Conservation (phyloP, 2,329 filamentous ascomycete genomes). For the Trichoderma citrinoviride region DNA sequence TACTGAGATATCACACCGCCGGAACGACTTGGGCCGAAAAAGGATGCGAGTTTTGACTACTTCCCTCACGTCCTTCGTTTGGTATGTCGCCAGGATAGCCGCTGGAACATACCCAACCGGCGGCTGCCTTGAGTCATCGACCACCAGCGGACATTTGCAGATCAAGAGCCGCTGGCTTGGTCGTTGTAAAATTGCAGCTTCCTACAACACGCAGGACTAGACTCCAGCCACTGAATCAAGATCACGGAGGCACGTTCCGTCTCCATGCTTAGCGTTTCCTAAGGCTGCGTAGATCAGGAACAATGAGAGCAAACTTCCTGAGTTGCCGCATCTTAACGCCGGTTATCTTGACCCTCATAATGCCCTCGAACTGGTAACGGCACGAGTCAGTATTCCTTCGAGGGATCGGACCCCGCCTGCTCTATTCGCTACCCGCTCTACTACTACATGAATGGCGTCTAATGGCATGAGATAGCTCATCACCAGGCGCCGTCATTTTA, state of each 20-base stretch:
- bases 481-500: neutral
- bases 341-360: neutral
- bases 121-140: neutral
- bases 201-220: neutral
- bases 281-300: too few relatives aligned
- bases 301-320: neutral
- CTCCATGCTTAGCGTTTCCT: neutral
- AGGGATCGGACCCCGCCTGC: neutral
- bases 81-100: neutral
- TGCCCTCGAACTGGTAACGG: neutral
- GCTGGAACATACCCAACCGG: neutral
- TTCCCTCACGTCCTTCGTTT: neutral
- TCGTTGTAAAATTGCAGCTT: too few relatives aligned
- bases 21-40: neutral
- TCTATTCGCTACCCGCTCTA: neutral
- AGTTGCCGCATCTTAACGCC: neutral
- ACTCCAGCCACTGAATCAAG: neutral
- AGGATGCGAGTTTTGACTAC: neutral
- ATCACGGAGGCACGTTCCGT: neutral
- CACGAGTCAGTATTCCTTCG: neutral
- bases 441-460: neutral
- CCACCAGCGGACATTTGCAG: too few relatives aligned
- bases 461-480: neutral
- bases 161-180: too few relatives aligned
- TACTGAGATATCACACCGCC: constrained; percentile 16